Evolutionary conservation across 768 basidiomycete species (phyloP).

Genomic region (Sistotremastrum niveocremeum): DNA sequence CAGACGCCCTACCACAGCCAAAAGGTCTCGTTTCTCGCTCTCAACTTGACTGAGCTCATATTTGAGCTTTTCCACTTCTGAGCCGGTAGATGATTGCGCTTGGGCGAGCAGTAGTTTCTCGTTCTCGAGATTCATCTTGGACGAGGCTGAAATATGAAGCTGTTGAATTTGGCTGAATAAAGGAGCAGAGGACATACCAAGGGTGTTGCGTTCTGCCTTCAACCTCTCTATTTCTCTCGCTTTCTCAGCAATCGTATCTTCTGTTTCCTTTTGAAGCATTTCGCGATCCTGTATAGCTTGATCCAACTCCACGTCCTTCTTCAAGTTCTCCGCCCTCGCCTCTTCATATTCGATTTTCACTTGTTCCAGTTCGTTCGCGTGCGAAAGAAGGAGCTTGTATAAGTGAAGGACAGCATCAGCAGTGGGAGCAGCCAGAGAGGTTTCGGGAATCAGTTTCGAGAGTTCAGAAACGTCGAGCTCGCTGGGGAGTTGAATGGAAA

Average conservation of each 20-base stretch:
- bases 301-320: conserved; percentile 73
- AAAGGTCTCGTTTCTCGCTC: conserved; percentile 81
- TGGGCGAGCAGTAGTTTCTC: conserved; percentile 43
- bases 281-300: conserved; percentile 75
- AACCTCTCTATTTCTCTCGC: conserved; percentile 42
- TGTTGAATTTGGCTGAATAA: conserved; percentile 6
- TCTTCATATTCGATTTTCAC: conserved; percentile 57
- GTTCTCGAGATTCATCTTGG: conserved; percentile 34
- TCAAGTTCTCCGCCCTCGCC: conserved; percentile 47
- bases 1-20: conserved; percentile 69
- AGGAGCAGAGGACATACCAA: conserved; percentile 32
- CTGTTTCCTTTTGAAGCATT: conserved; percentile 41
- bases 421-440: conserved; percentile 39
- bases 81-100: conserved; percentile 48
- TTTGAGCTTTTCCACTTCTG: conserved; percentile 44
- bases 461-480: conserved; percentile 56
- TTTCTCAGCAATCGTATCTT: conserved; percentile 33
- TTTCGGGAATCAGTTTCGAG: conserved; percentile 46
- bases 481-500: conserved; percentile 23
- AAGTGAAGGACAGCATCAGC: conserved; percentile 46
- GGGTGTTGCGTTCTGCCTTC: conserved; percentile 50
- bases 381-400: conserved; percentile 47
- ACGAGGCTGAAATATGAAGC: conserved; percentile 25
- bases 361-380: conserved; percentile 40
- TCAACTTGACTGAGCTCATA: conserved; percentile 62